Percentiles rank a stretch among this genome's conserved stretches.
Conservation (phyloP, 495 filamentous ascomycete species). For the Venustampulla echinocandica region DNA sequence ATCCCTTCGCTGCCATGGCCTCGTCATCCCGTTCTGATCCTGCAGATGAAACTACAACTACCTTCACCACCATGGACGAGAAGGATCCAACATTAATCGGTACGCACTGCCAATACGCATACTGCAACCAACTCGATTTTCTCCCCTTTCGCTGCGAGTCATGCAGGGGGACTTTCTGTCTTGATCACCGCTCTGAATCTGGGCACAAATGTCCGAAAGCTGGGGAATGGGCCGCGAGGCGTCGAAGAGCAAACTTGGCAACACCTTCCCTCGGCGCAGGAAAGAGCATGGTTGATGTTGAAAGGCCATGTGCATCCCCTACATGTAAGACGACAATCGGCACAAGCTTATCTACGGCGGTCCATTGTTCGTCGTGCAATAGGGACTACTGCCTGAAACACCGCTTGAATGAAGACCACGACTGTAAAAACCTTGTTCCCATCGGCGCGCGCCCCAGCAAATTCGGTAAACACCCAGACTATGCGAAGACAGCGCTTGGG, state of each 20-base stretch:
- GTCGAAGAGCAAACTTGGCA: constrained; percentile 46
- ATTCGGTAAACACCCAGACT: constrained; percentile 34
- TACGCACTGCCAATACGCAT: constrained; percentile 79
- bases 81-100: constrained; percentile 76
- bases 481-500: constrained; percentile 51
- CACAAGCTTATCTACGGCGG: constrained; percentile 65
- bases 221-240: constrained; percentile 76
- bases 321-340: constrained; percentile 81
- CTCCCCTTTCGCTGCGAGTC: constrained; percentile 91
- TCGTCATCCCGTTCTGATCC: constrained; percentile 26
- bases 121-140: constrained; percentile 93
- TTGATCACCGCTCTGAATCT: constrained; percentile 86
- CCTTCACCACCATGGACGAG: constrained; percentile 38
- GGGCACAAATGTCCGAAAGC: constrained; percentile 71
- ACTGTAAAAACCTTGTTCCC: constrained; percentile 60
- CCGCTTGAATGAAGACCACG: constrained; percentile 77
- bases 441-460: constrained; percentile 37
- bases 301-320: constrained; percentile 61
- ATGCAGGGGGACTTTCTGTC: constrained; percentile 78
- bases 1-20: too few relatives aligned
- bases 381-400: constrained; percentile 88
- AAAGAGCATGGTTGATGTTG: constrained; percentile 31
- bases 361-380: constrained; percentile 74
- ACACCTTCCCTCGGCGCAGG: constrained; percentile 34
- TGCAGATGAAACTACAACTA: constrained; percentile 21